Evolutionary conservation across 768 basidiomycete species (phyloP), one percentile per base, ranked within the genome.

Genomic region (Pluteus cervinus): DNA sequence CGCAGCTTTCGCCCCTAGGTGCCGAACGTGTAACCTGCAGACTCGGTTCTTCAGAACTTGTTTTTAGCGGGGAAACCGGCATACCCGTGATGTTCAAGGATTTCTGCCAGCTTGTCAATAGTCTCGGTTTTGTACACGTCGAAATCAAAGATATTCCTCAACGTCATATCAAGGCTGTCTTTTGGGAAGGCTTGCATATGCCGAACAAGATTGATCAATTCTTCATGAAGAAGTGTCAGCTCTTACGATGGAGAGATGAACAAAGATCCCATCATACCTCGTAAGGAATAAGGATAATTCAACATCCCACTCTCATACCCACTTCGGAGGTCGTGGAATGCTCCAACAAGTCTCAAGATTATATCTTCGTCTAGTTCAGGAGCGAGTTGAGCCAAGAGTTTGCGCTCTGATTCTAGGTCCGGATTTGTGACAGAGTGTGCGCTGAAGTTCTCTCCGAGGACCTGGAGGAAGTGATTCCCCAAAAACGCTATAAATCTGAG

Each of bases 381-480:
- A 1, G 79, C 80, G 12, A 83, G 63, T 46, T 81, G 77, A 2
- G 66, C 54, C 18, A 83, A 58, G 5, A 83, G 61, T 49, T 61
- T 73, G 28, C 72, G 59, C 49, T 83, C 80, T n/a, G 79, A 81
- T 12, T 66, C 66, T 52, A 75, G 68, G 48, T 83, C 80, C 0
- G 80, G 80, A 48, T 83, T 83, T 14, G 73, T 70, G 17, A 83
- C 71, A 2, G 79, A 71, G 54, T 81, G 79, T 17, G 72, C 65
- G 44, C 76, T 77, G 53, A 83, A 81, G 48, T 75, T 77, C 53
- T 83, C 80, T 3, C 80, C 80, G 2, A 81, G 65, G 10, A 83
- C 80, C 47, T 83, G 79, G 15, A 81, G 56, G 61, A 83, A 83
- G 51, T 83, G 79, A 43, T 83, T 83, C 2, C 79, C 79, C 16